Percentiles rank a stretch among this genome's conserved stretches.
Conservation (phyloP, 257 asterid genomes). For the Lycium ferocissimum region DNA sequence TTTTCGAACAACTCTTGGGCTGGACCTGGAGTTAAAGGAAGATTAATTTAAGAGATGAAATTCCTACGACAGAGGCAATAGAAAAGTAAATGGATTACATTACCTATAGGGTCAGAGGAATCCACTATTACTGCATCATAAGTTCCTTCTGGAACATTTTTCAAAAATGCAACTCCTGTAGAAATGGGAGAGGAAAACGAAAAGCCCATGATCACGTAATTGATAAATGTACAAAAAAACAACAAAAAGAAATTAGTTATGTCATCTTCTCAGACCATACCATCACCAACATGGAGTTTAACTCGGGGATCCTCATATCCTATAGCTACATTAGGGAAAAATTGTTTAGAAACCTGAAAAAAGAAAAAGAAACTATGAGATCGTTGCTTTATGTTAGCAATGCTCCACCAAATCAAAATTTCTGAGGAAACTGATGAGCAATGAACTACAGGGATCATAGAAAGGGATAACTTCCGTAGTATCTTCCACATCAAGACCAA, state of each 20-base stretch:
- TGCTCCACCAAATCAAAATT: not conserved
- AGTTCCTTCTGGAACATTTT: conserved; percentile 88
- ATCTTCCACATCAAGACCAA: not conserved
- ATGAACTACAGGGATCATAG: conserved; percentile 16
- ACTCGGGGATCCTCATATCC: conserved; percentile 97
- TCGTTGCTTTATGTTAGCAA: not conserved
- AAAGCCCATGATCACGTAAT: not conserved
- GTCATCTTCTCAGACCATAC: conserved; percentile 45
- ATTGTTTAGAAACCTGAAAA: conserved; percentile 79
- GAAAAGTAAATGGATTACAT: conserved; percentile 34
- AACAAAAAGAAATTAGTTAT: conserved; percentile 19
- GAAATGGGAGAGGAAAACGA: conserved; percentile 11
- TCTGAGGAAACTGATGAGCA: not conserved
- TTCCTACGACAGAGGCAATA: not conserved
- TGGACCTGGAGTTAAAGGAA: conserved; percentile 61
- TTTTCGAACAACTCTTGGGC: conserved; percentile 94
- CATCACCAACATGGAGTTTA: conserved; percentile 84
- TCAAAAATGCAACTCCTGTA: conserved; percentile 90
- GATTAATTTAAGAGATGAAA: not conserved
- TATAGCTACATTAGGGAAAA: conserved; percentile 83
- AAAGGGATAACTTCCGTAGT: not conserved
- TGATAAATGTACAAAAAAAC: not conserved
- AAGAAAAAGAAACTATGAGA: conserved; percentile 12
- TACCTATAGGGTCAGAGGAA: conserved; percentile 93
- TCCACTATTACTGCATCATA: conserved; percentile 92